Evolutionary conservation across 768 basidiomycete genomes (phyloP).

Genomic region (Sutorius australiensis): DNA sequence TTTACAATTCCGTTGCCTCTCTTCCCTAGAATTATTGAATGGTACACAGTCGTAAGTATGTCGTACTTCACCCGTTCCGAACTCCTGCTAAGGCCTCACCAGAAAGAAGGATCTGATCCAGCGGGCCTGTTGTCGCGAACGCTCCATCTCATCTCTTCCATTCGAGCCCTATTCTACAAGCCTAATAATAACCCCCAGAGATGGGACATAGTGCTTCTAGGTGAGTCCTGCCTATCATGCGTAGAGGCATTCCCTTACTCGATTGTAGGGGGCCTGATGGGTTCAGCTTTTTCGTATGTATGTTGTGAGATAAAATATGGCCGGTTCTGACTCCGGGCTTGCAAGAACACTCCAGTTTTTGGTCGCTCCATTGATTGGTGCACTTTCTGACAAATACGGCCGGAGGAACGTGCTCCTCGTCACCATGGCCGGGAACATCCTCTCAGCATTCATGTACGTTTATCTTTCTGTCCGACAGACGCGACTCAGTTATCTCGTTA

Average conservation of each 20-base stretch:
- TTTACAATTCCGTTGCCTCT: constrained; percentile 95
- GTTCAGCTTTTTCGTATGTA: constrained; percentile 86
- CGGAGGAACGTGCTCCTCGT: constrained; percentile 77
- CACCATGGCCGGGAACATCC: constrained; percentile 91
- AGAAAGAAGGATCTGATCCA: constrained; percentile 72
- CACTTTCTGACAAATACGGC: constrained; percentile 86
- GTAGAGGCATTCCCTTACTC: constrained; percentile 6
- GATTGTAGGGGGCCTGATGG: constrained; percentile 75
- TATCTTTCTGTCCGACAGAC: background rate
- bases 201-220: constrained; percentile 96
- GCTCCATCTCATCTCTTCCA: constrained; percentile 57
- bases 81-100: constrained; percentile 2
- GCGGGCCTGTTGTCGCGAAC: constrained; percentile 71
- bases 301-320: constrained; percentile 30
- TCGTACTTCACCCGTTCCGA: background rate
- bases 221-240: constrained; percentile 33
- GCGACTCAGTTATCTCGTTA: background rate
- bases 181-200: constrained; percentile 58
- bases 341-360: constrained; percentile 78
- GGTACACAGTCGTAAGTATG: constrained; percentile 69
- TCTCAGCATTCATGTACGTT: constrained; percentile 80
- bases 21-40: constrained; percentile 96
- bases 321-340: constrained; percentile 27
- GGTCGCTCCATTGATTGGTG: constrained; percentile 77
- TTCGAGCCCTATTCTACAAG: constrained; percentile 65